phyloP scores from a whole-genome alignment of 2,329 filamentous ascomycete species.

The Fusarium sororula region DNA sequence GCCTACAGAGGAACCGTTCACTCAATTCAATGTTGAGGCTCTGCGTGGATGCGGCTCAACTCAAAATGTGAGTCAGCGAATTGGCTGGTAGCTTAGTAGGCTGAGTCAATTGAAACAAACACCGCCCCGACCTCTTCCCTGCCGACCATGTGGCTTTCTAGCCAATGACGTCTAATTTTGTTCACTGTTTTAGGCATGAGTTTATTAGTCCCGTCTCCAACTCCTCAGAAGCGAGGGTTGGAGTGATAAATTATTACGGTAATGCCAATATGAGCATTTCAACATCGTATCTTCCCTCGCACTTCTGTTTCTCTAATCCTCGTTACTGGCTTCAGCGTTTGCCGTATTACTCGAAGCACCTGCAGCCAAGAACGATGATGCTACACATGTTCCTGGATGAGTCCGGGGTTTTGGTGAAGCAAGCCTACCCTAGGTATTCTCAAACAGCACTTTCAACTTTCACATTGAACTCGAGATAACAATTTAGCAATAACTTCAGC shows the following conservation, averaged over 20 bases:
- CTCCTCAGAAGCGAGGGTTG: background rate
- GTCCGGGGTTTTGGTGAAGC: background rate
- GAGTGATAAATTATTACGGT: background rate
- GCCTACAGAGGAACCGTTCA: background rate
- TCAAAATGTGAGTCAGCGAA: background rate
- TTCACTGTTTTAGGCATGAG: background rate
- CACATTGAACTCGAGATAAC: background rate
- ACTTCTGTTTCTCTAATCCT: background rate
- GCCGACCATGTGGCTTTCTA: background rate
- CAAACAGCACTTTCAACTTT: background rate
- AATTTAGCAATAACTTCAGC: background rate
- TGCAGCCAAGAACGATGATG: background rate
- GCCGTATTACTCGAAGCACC: background rate
- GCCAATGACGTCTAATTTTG: background rate
- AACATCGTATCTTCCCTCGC: background rate
- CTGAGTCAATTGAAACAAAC: background rate
- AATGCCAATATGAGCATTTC: constrained; percentile 8
- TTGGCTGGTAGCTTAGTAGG: background rate
- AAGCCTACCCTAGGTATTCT: background rate
- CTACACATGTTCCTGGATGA: background rate
- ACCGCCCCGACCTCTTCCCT: background rate
- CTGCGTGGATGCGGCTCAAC: background rate
- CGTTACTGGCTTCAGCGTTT: background rate
- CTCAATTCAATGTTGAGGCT: background rate
- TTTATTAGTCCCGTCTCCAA: background rate